A percentile compares a stretch with the other conserved stretches of the same genome.
These are phyloP conservation scores for Daldinia concentrica DNA, from an alignment of 495 filamentous ascomycete genomes.

Conservation along the genomic window DNA sequence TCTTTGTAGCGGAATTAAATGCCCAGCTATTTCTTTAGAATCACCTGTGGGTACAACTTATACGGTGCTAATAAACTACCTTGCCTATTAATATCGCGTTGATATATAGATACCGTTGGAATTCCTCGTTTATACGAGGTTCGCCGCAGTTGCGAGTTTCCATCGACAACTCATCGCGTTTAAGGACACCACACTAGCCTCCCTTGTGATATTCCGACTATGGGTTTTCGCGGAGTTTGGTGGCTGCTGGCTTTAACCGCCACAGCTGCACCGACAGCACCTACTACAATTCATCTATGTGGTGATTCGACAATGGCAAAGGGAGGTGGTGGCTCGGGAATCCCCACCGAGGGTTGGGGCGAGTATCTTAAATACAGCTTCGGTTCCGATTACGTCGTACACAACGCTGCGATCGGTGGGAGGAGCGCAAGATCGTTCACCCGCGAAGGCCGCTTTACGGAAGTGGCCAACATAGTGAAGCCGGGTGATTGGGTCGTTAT, in stretches of 20 bases:
- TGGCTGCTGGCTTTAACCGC: constrained; percentile 19
- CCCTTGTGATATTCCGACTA: neutral
- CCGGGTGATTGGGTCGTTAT: constrained; percentile 60
- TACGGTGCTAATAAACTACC: no score
- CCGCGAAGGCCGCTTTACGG: constrained; percentile 55
- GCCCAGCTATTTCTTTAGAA: neutral
- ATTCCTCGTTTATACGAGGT: neutral
- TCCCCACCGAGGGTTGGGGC: constrained; percentile 51
- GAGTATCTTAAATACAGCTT: constrained; percentile 49
- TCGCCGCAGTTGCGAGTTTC: neutral
- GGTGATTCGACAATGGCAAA: constrained; percentile 66
- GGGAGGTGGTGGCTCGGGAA: constrained; percentile 49
- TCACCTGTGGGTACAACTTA: neutral
- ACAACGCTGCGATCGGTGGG: constrained; percentile 57
- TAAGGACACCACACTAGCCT: neutral
- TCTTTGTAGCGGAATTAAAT: neutral
- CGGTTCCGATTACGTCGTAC: constrained; percentile 45
- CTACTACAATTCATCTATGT: constrained; percentile 57
- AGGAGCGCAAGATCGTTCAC: constrained; percentile 57
- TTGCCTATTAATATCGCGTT: neutral
- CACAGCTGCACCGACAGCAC: constrained; percentile 21
- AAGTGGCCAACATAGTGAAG: constrained; percentile 48
- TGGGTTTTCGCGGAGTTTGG: constrained; percentile 17
- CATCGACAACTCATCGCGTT: neutral
- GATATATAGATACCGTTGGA: neutral